phyloP scores from a whole-genome alignment of 176 grass and related monocot species.

The Canna indica region DNA sequence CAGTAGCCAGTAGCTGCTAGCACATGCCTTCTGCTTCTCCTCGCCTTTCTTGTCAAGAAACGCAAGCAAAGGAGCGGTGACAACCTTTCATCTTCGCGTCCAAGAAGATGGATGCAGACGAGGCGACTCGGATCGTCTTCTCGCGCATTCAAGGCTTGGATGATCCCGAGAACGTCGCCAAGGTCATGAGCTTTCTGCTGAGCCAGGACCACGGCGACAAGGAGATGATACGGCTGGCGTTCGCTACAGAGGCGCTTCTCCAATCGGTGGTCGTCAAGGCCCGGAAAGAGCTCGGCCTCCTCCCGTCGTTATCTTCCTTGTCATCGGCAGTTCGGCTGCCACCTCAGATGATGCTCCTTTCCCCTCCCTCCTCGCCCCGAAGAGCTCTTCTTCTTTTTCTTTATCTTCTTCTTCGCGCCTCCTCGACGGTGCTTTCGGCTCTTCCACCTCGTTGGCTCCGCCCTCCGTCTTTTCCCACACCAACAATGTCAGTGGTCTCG shows the following conservation, averaged over 20 bases:
- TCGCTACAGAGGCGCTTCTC: constrained; percentile 55
- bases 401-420: not conserved
- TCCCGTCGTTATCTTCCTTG: not conserved
- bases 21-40: no score
- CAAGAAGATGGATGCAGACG: constrained; percentile 76
- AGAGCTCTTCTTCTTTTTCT: no score
- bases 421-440: constrained; percentile 2
- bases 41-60: no score
- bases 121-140: constrained; percentile 60
- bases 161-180: constrained; percentile 54
- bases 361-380: constrained; percentile 3
- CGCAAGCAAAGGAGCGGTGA: no score
- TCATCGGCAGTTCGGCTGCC: no score
- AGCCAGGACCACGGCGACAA: constrained; percentile 53
- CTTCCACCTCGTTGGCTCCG: constrained; percentile 20
- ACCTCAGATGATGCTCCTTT: not conserved
- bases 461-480: constrained; percentile 10
- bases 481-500: constrained; percentile 1
- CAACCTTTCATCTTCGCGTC: no score
- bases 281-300: constrained; percentile 33
- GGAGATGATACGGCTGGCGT: constrained; percentile 79
- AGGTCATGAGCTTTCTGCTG: constrained; percentile 66
- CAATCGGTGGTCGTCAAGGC: constrained; percentile 43
- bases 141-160: constrained; percentile 55
- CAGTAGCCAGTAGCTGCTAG: no score